Conservation (phyloP, 1,284 basidiomycete genomes). For the Apiotrichum gamsii region DNA sequence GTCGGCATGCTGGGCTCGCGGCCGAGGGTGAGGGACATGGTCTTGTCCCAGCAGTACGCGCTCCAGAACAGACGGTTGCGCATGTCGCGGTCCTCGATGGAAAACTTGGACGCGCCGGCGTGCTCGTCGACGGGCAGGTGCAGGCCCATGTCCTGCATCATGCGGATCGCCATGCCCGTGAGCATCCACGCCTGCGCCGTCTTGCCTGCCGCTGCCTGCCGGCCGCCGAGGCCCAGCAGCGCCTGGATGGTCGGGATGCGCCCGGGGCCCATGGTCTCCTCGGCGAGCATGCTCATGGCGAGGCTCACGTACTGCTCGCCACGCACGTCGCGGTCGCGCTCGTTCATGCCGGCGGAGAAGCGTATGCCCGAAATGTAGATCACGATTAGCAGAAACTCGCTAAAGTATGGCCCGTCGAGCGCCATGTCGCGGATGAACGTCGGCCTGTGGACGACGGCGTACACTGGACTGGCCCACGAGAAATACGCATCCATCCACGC, state of each 20-base stretch:
- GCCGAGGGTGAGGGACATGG: conserved; percentile 9
- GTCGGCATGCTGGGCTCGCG: conserved; percentile 12
- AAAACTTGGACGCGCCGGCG: conserved; percentile 1
- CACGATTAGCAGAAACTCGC: conserved; percentile 12
- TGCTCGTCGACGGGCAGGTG: conserved; percentile 12
- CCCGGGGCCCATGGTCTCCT: conserved; percentile 7
- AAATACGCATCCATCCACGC: conserved; percentile 13
- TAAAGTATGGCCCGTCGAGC: conserved; percentile 14
- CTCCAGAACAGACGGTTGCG: conserved; percentile 14
- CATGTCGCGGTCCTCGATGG: conserved; percentile 11
- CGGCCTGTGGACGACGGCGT: conserved; percentile 9
- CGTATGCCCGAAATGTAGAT: conserved; percentile 15
- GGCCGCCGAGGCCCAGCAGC: conserved; percentile 7
- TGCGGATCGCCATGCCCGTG: conserved; percentile 17
- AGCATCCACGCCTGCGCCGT: conserved; percentile 15
- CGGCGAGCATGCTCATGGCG: conserved; percentile 14
- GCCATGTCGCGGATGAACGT: conserved; percentile 19
- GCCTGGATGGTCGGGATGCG: conserved; percentile 12
- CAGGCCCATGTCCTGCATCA: conserved; percentile 22
- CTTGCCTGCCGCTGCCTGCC: conserved; percentile 9
- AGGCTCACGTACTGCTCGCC: conserved; percentile 11
- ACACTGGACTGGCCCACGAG: conserved; percentile 10
- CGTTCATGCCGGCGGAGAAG: conserved; percentile 8
- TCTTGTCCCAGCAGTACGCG: conserved; percentile 20
- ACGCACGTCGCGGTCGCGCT: conserved; percentile 7